Percentiles rank a stretch among this genome's conserved stretches.
Conservation (phyloP, 148 eudicot species). For the Rhododendron simsii region DNA sequence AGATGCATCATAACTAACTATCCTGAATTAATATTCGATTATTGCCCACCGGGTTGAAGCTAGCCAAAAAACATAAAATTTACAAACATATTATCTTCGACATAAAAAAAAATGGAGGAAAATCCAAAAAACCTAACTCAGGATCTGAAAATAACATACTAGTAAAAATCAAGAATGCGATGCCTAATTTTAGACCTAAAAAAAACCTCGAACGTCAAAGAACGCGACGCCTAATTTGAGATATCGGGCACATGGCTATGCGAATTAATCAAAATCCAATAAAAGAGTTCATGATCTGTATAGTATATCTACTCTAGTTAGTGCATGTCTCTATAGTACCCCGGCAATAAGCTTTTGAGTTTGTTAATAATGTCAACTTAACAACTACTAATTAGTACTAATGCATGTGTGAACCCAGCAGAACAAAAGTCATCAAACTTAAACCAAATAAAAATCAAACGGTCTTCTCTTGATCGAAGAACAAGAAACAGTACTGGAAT, state of each 20-base stretch:
- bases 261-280: neutral
- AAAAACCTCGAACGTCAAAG: neutral
- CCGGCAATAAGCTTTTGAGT: neutral
- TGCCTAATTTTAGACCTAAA: neutral
- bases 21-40: no score
- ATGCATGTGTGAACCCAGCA: neutral
- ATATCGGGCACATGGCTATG: neutral
- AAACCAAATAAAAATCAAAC: neutral
- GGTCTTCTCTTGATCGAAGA: no score
- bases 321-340: neutral
- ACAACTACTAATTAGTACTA: neutral
- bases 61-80: no score
- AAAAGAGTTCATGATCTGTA: neutral
- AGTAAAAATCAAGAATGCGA: neutral
- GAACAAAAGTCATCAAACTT: no score
- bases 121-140: neutral
- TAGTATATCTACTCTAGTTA: no score
- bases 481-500: neutral
- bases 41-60: no score
- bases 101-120: neutral
- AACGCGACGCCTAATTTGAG: neutral
- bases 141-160: neutral
- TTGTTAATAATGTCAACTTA: neutral
- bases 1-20: no score
- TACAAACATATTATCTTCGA: neutral